Base-by-base conservation (phyloP, 2,329 filamentous ascomycete genomes). In the Diaporthe sp. region DNA sequence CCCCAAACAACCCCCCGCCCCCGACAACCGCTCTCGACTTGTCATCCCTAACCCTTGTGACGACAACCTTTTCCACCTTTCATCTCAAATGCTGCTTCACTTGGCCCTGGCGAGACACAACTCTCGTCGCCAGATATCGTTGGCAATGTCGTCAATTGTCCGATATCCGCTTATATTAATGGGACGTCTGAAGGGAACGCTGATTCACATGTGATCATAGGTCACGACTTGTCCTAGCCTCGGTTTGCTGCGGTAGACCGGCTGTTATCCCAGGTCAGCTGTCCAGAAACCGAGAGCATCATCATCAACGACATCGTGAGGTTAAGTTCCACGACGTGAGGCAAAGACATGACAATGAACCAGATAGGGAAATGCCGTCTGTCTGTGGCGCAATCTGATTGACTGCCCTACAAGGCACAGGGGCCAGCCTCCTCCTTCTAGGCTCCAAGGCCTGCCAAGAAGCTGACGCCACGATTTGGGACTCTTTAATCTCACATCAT, bases 31-130 rank as follows among this genome's bases (percentile, higher is more conserved):
- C n/a, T n/a, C n/a, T n/a, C n/a, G n/a, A n/a, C n/a, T n/a, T n/a
- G n/a, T n/a, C n/a, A n/a, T n/a, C 17, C 73, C 73, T 74, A 51
- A 68, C 73, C 70, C 61, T 69, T 19, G 2, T 19, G n/a, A 72
- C 73, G 35, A 69, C 73, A 63, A 10, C 35, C 35, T 37, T 6
- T 10, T 10, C 35, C 35, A 37, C 10, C 5, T 10, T 10, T 10
- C 35, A 5, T 10, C 35, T 10, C 35, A 5, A 37, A 37, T 37
- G 5, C 10, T 37, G 5, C 5, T 37, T 37, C 10, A 37, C 35
- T 37, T 37, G 10, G 35, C 35, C n/a, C n/a, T n/a, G n/a, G n/a
- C n/a, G n/a, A n/a, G n/a, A n/a, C n/a, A n/a, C n/a, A n/a, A 42
- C 7, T 32, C 39, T 39, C 30, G 42, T 39, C 47, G 42, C 32